phyloP scores from a whole-genome alignment of 495 filamentous ascomycete genomes.

The Daldinia concentrica region DNA sequence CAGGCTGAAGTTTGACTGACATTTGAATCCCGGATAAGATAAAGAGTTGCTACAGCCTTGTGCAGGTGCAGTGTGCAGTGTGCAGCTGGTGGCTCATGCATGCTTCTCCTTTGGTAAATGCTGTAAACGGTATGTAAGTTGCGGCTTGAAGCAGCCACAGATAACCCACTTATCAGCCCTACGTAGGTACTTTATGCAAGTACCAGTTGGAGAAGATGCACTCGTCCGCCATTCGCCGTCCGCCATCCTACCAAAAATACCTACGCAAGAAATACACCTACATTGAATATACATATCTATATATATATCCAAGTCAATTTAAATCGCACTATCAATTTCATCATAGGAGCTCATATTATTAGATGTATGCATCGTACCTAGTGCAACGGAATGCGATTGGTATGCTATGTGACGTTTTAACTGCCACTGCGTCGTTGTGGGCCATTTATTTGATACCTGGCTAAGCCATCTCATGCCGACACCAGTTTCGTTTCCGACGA shows the following conservation, averaged over 20 bases:
- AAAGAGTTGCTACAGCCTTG: constrained; percentile 1
- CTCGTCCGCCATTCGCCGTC: not conserved
- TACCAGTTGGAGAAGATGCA: not conserved
- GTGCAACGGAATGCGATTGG: too few species aligned
- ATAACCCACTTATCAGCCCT: constrained; percentile 12
- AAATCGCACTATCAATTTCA: not conserved
- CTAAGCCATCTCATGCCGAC: constrained; percentile 5
- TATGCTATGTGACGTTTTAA: not conserved
- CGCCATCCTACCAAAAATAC: not conserved
- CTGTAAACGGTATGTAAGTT: not conserved
- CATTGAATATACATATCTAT: not conserved
- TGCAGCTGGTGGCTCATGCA: constrained; percentile 15
- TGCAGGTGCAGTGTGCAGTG: too few species aligned
- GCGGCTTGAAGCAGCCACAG: constrained; percentile 13
- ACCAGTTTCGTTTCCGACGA: not conserved
- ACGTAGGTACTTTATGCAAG: not conserved
- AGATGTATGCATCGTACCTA: not conserved
- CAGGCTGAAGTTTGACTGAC: not conserved
- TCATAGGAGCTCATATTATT: not conserved
- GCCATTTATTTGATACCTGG: not conserved
- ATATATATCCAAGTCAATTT: constrained; percentile 9
- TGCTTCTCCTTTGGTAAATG: too few species aligned
- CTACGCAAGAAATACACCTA: not conserved
- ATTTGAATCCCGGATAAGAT: constrained; percentile 17
- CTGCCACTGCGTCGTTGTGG: not conserved